Base-by-base conservation (phyloP, 202 grass and related monocot genomes). In the Elaeis oleifera region DNA sequence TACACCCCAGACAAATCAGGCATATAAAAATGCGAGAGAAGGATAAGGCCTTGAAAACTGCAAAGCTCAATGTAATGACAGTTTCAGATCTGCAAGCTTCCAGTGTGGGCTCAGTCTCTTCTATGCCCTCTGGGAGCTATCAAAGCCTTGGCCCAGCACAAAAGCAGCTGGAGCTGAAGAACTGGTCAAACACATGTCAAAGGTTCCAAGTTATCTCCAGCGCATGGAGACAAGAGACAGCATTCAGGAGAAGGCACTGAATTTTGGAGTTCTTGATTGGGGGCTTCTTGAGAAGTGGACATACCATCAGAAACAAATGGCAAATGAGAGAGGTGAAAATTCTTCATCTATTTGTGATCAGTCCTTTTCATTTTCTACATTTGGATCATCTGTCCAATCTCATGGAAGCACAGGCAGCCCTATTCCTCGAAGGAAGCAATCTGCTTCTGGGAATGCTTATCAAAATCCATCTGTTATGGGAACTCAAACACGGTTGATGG, bases 211-310 rank as follows among this genome's bases (percentile, higher is more conserved):
- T 39, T 94, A 94, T 90, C 78, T 99, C 52, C 89, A 87, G 80
- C 39, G 13, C 58, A 65, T 59, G 53, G 78, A 77, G 21, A 81
- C 56, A 59, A 49, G 68, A 36, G 72, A 71, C 36, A 73, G 74
- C 56, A 60, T 84, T 83, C 88, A 94, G 68, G 95, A 81, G 21
- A 99, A 80, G 63, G 95, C 95, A 2, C 66, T 99, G 67, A 99
- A 89, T 84, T 74, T 99, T 62, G 95, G 95, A 77, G 88, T 99
- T 65, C 88, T 99, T 71, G 72, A 94, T 51, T 99, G 95, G 95
- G 80, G 78, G 3, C 75, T 81, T 71, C 89, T 99, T 59, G 72
- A 87, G 51, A 99, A 76, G 68, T 99, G 89, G 85, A 89, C 85
- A 64, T 68, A 85, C 53, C 70, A 81, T 74, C 78, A 89, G 84